Evolutionary conservation across 169 alveolate genomes (phyloP).

Genomic region (Condylostoma magnum): DNA sequence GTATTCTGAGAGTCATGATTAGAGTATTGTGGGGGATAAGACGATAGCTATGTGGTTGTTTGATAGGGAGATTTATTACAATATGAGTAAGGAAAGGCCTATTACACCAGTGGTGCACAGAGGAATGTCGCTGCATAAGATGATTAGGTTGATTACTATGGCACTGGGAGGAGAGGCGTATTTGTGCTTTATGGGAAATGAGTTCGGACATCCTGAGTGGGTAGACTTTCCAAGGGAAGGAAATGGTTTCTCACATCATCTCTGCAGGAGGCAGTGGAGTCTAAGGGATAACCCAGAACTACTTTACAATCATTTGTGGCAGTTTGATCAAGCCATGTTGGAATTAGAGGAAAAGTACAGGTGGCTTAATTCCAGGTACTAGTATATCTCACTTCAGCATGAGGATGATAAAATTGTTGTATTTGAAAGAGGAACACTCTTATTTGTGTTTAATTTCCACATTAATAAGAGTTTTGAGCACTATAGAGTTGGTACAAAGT

Average conservation of each 20-base stretch:
- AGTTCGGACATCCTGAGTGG: conserved; percentile 90
- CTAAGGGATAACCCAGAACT: conserved; percentile 57
- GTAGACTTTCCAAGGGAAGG: conserved; percentile 86
- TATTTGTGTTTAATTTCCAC: conserved; percentile 90
- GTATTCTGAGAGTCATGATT: conserved; percentile 84
- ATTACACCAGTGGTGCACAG: conserved; percentile 60
- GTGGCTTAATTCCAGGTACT: conserved; percentile 68
- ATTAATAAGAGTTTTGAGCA: conserved; percentile 69
- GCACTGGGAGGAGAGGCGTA: conserved; percentile 83
- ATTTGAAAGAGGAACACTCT: conserved; percentile 84
- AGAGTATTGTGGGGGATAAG: conserved; percentile 84
- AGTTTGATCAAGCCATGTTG: conserved; percentile 82
- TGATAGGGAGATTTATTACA: conserved; percentile 67
- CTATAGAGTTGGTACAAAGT: conserved; percentile 72
- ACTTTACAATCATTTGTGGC: conserved; percentile 31
- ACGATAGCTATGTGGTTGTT: conserved; percentile 78
- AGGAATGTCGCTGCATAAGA: conserved; percentile 80
- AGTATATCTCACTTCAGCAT: conserved; percentile 78
- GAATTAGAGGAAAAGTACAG: conserved; percentile 67
- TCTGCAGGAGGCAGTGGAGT: conserved; percentile 81
- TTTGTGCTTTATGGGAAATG: conserved; percentile 84
- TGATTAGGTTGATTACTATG: conserved; percentile 71
- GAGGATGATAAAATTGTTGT: conserved; percentile 86
- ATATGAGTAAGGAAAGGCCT: conserved; percentile 53
- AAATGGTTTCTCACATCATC: conserved; percentile 71